Evolutionary conservation across 2,329 filamentous ascomycete species (phyloP), one percentile per base, ranked within the genome.

Genomic region (Neofusicoccum ribis): DNA sequence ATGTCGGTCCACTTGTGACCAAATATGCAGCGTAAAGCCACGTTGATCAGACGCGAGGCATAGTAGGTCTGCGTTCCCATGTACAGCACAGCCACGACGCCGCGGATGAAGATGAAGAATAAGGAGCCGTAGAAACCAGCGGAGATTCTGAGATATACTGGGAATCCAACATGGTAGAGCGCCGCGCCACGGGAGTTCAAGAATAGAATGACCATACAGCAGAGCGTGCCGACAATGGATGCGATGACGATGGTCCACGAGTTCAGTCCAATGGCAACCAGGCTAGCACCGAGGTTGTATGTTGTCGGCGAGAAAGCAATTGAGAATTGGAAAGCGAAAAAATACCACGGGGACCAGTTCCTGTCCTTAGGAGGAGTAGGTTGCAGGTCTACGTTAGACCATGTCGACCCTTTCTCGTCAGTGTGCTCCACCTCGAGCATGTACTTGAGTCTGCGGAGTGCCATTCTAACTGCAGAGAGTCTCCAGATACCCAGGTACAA

Each of bases 131-230:
- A 56, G 36, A 56, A 56, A 5, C 76, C 76, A 1, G 74, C 71
- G 6, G 72, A 69, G 2, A 74, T 70, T n/a, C 76, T 70, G 7
- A 72, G 71, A 46, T 76, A 77, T 14, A 77, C 74, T 1, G 76
- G 76, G 41, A 76, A 77, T 37, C 76, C 77, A 34, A 78, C 67
- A 62, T 79, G 77, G 65, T 79, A 78, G 52, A 69, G 68, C 1
- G 74, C 69, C 20, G 75, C 73, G 2, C 76, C 74, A 34, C 75
- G 68, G 14, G 75, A 75, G 66, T 76, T 77, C 67, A 76, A 69
- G 23, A 76, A 70, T 7, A 77, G 70, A n/a, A 78, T 66, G 11
- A 74, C 47, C 41, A 72, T 74, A 46, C 75, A 72, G 56, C 77
- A 71, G 0, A 69, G 64, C 9, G 72, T 73, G 14, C 75, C 75